Percentiles rank a stretch among this genome's conserved stretches.
Evolutionary conservation across 352 stramenopile genomes (phyloP).

Genomic region (Aphanomyces astaci): DNA sequence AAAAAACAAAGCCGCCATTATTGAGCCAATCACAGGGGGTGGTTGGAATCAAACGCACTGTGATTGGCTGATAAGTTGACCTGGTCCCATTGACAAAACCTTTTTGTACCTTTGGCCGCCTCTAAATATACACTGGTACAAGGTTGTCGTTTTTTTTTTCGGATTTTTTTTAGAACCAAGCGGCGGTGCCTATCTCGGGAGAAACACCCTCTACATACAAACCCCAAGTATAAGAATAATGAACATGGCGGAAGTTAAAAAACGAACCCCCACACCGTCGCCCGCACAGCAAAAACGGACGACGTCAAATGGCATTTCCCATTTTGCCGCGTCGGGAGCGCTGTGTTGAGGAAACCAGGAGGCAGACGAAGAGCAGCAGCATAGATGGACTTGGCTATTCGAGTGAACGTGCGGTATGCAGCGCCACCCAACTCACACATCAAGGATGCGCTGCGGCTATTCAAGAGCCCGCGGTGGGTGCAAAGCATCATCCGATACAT

Average conservation of each 20-base stretch:
- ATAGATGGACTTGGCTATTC: slow-evolving; percentile 78
- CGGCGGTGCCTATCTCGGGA: slow-evolving; percentile 7
- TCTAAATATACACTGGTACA: neutral
- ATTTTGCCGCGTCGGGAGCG: neutral
- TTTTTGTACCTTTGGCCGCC: neutral
- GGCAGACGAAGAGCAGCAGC: too few species aligned
- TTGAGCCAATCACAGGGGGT: neutral
- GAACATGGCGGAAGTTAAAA: slow-evolving; percentile 14
- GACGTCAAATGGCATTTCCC: slow-evolving; percentile 3
- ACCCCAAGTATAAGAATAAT: neutral
- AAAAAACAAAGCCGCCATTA: neutral
- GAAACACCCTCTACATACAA: slow-evolving; percentile 8
- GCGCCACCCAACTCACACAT: slow-evolving; percentile 79
- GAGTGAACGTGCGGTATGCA: slow-evolving; percentile 82
- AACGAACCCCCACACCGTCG: neutral
- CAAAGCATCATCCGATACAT: slow-evolving; percentile 88
- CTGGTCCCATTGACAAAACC: slow-evolving; percentile 5
- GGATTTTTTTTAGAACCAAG: slow-evolving; percentile 18
- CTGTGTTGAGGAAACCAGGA: neutral
- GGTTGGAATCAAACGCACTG: neutral
- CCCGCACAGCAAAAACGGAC: neutral
- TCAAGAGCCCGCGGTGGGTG: slow-evolving; percentile 85
- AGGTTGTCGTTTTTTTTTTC: slow-evolving; percentile 6
- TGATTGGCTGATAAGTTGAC: neutral
- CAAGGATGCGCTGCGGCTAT: slow-evolving; percentile 77